These are phyloP conservation scores for Plantago coronopus DNA, from an alignment of 305 asterid genomes.

Conservation along the genomic window DNA sequence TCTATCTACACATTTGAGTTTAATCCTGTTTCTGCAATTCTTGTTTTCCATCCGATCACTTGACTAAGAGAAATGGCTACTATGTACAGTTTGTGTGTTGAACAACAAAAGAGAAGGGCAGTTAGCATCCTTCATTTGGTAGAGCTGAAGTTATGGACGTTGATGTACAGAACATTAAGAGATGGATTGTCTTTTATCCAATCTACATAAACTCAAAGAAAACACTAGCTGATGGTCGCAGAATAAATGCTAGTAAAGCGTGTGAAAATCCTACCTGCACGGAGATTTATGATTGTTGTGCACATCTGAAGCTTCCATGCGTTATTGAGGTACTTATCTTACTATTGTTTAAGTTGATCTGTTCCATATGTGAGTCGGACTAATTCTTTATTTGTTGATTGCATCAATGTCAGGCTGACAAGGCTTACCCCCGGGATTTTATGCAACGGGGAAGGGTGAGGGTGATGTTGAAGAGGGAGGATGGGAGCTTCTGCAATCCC, in stretches of 20 bases:
- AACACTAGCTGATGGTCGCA: conserved; percentile 73
- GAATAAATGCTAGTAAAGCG: conserved; percentile 58
- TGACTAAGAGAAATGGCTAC: no score
- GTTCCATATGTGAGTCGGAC: neutral
- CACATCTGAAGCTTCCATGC: conserved; percentile 58
- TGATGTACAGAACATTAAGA: conserved; percentile 52
- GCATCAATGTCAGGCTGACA: conserved; percentile 42
- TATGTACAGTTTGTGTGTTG: no score
- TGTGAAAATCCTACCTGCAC: conserved; percentile 68
- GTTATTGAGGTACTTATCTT: conserved; percentile 57
- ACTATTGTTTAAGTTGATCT: neutral
- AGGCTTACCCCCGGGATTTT: conserved; percentile 95
- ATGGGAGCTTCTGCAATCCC: conserved; percentile 70
- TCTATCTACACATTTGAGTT: no score
- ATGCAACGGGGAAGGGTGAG: conserved; percentile 95
- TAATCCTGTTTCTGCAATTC: no score
- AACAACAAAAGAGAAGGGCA: no score
- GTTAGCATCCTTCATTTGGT: no score
- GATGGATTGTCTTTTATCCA: conserved; percentile 67
- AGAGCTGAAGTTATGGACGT: conserved; percentile 39
- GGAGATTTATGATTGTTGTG: conserved; percentile 71
- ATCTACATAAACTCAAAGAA: conserved; percentile 71
- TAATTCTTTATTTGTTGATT: neutral
- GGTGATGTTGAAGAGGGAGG: conserved; percentile 72
- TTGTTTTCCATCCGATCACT: no score